Base-by-base conservation (phyloP, 1,284 basidiomycete genomes). In the Crucibulum cyathiforme region DNA sequence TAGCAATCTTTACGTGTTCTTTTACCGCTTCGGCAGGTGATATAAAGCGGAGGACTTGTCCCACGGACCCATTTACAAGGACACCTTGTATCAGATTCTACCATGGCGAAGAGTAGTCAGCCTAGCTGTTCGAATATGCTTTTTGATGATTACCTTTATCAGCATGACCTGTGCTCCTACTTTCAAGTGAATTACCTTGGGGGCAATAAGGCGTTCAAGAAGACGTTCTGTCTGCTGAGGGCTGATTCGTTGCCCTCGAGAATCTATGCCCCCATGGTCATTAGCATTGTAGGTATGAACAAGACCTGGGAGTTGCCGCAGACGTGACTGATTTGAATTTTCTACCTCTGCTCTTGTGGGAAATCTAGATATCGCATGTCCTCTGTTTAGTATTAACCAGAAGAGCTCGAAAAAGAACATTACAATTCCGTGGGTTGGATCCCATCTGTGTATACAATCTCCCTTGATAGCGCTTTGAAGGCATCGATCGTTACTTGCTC, bases 61-160 rank as follows among this genome's bases (percentile, higher is more conserved):
- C 94, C 65, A 95, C 85, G 9, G 89, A 91, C 0, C 94, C 94
- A 72, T 96, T 96, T 47, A 95, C 93, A 7, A 96, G 84, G 84
- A 73, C 71, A 85, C 95, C 86, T 90, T 95, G 84, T 53, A 82
- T 73, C 19, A 86, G 67, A 60, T 87, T 87, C 82, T 81, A 59
- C 13, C 43, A 39, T 5, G n/a, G 31, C 46, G 45, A 24, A 24
- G 24, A 24, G 24, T 24, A 24, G 24, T 24, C 24, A 24, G 24
- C 24, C 24, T 24, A 24, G 24, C 24, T 24, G 24, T 24, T 24
- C 24, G 24, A 24, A 24, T 24, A 24, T 24, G 24, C 4, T 4
- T 50, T 35, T 36, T 17, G 6, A 31, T 24, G 24, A 5, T 31
- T 53, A 79, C 80, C 69, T 87, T 87, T 53, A 96, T 87, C 19